These are phyloP conservation scores for Pseudopyrenochaeta lycopersici DNA, from an alignment of 2,329 filamentous ascomycete genomes.

Conservation along the genomic window DNA sequence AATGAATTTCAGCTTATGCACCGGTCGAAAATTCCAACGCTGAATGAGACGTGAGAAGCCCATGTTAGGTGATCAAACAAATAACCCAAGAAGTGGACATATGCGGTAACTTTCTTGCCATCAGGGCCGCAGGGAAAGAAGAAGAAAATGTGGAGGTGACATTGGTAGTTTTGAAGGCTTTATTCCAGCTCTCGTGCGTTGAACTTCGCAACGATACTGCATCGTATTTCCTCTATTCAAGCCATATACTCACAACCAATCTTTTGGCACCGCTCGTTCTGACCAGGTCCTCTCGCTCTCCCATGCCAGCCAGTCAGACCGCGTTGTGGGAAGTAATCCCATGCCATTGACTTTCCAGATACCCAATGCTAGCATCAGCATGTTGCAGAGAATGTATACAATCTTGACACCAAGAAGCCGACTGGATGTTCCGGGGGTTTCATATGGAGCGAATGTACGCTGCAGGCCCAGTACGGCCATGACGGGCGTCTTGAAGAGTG, in stretches of 20 bases:
- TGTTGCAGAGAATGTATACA: conserved; percentile 87
- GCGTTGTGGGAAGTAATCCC: conserved; percentile 94
- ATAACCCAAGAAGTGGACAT: conserved; percentile 12
- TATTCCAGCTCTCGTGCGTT: background rate
- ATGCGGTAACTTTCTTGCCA: background rate
- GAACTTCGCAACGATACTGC: background rate
- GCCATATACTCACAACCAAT: conserved; percentile 39
- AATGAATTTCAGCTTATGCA: conserved; percentile 5
- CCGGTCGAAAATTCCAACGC: background rate
- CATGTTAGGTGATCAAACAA: conserved; percentile 10
- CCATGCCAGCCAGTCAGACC: conserved; percentile 98
- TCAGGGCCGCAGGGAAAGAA: background rate
- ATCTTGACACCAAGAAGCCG: conserved; percentile 85
- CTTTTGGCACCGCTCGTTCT: conserved; percentile 46
- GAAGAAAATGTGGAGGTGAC: conserved; percentile 1
- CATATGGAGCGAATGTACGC: conserved; percentile 88
- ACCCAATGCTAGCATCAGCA: conserved; percentile 82
- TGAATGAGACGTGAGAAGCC: conserved; percentile 1
- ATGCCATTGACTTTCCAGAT: conserved; percentile 98
- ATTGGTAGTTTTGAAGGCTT: background rate
- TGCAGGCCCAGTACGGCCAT: conserved; percentile 84
- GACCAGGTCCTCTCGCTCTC: conserved; percentile 71
- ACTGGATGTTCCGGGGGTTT: conserved; percentile 78
- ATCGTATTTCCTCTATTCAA: background rate
- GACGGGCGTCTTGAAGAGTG: conserved; percentile 97